Evolutionary conservation across 345 rosid genomes (phyloP), one percentile per base, ranked within the genome.

Genomic region (Eucalyptus albens): DNA sequence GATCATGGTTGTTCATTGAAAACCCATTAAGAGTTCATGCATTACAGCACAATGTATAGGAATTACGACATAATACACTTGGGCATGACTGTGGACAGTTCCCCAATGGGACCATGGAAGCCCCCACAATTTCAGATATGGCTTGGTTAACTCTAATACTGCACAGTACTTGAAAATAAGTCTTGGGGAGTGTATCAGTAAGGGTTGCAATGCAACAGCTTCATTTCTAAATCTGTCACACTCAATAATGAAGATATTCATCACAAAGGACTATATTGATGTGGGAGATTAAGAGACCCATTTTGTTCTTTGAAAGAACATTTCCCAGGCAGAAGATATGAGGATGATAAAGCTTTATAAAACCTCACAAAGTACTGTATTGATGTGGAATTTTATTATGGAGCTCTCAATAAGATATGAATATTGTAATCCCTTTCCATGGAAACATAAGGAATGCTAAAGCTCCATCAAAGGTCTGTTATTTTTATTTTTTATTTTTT

Each of bases 261-360:
- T 37, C 40, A 1, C 4, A 37, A 37, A 37, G 0, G 3, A 15
- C n/a, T n/a, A n/a, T n/a, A n/a, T n/a, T n/a, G n/a, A n/a, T n/a
- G n/a, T 37, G 80, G 80, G 22, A 31, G 81, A 69, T 69, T 72
- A 21, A 69, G 81, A 69, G 44, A 69, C 42, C 44, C 1, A 31
- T 69, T 16, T 69, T 2, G 0, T 69, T 31, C 42, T 69, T 69
- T 69, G 42, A 37, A 69, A 69, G 81, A 9, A 44, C 44, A 69
- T 31, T 37, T 37, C 81, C 40, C 42, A 69, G 9, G 81, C 42
- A 16, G 44, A 69, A 69, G 42, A 31, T 69, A 31, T 69, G 81
- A 2, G 42, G 40, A 33, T 16, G 81, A 69, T 31, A 69, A 69
- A 69, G 81, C 81, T 69, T 69, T 17, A 69, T 16, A 33, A 69